Evolutionary conservation across 495 filamentous ascomycete species (phyloP), one percentile per base, ranked within the genome.

Genomic region (Articulospora tetracladia): DNA sequence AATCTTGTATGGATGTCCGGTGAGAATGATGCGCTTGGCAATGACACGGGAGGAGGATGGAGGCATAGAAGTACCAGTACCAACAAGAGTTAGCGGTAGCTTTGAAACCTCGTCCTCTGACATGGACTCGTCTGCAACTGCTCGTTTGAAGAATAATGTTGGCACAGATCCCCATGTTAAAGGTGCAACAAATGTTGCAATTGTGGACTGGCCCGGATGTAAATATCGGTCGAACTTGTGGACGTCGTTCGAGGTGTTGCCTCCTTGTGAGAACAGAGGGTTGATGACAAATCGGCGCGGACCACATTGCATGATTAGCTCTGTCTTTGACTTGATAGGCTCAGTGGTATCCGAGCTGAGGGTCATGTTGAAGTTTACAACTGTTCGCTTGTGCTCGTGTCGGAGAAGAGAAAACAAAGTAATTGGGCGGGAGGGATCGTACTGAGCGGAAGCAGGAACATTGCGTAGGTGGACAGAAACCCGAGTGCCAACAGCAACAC

Each of bases 1-100:
- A 66, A 98, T 98, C 78, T 98, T 97, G 77, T 89, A 96, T 0
- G 95, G 93, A 71, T 98, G 94, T 39, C 94, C 94, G 0, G 94
- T 96, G 56, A 98, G 80, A 60, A 98, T 92, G 62, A 94, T 86
- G 55, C 94, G 87, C 75, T 98, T 98, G 61, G 93, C 92, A 55
- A 98, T 84, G 19, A 98, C 87, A 44, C 95, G 88, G 27, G 77
- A 75, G 10, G 84, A 88, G 12, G 90, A 91, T 3, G 92, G 87
- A 0, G 91, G 83, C 27, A 96, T 83, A 26, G 87, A 83, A 1
- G 93, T 97, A 52, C 95, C 94, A 2, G 88, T 94, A 22, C 81
- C 94, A 52, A 97, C 83, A 36, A 97, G 80, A 26, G 84, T 79
- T 22, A 94, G 77, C 1, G 77, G 74, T 22, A 66, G 54, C 20